phyloP scores from a whole-genome alignment of 352 stramenopile genomes.

The Plasmopara halstedii region DNA sequence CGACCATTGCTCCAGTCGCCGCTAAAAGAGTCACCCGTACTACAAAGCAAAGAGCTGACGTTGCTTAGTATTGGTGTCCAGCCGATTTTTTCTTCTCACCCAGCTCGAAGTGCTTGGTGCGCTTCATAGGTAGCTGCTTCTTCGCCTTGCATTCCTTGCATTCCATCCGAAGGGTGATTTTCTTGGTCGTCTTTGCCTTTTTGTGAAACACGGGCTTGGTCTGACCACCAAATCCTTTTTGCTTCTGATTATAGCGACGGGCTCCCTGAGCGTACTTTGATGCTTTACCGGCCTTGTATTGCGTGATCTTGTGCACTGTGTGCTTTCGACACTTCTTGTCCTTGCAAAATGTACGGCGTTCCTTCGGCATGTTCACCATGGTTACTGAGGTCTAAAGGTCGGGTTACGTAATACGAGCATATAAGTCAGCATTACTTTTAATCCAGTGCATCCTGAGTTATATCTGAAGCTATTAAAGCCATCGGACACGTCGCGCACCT shows the following conservation, averaged over 20 bases:
- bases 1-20: conserved; percentile 7
- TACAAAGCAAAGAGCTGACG: not conserved
- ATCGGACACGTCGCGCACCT: conserved; percentile 30
- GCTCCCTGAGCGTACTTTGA: conserved; percentile 98
- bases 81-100: conserved; percentile 98
- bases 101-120: conserved; percentile 99
- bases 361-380: conserved; percentile 99
- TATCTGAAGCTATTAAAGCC: too few relatives aligned
- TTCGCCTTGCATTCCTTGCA: conserved; percentile 99
- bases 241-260: conserved; percentile 99
- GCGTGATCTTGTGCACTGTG: conserved; percentile 98
- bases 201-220: conserved; percentile 99
- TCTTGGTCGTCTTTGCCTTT: conserved; percentile 99
- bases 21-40: not conserved
- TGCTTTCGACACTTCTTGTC: conserved; percentile 99
- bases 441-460: not conserved
- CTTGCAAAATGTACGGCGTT: conserved; percentile 99
- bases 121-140: conserved; percentile 98
- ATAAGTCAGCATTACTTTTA: conserved; percentile 7
- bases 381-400: conserved; percentile 63
- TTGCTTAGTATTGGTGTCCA: conserved; percentile 95
- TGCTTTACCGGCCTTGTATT: conserved; percentile 99
- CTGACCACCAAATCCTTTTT: conserved; percentile 99
- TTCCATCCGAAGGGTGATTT: conserved; percentile 96
- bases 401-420: not conserved